Base-by-base conservation (phyloP, 371 early-diverging fungal genomes). In the Scutellospora calospora region DNA sequence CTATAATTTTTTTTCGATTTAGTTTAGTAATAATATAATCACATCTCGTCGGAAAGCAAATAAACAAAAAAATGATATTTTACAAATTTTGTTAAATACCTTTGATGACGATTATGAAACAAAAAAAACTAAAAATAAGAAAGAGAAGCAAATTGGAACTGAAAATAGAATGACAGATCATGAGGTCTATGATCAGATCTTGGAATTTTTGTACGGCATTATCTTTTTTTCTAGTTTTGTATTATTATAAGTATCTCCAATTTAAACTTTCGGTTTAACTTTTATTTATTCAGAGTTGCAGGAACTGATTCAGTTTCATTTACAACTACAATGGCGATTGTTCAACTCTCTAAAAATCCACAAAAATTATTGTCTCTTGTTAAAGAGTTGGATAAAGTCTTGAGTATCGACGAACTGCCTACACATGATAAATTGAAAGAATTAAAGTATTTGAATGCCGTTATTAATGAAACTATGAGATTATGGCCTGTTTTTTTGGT, bases 381-480 rank as follows among this genome's bases (percentile, higher is more conserved):
- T 49, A n/a, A n/a, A 14, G 78, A 78, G 11, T 31, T 78, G 1
- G 52, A 78, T 31, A 29, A 41, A 41, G 27, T 45, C 1, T 65
- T 65, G 8, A 33, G 9, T 5, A 35, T 18, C 33, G 69, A 55
- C 14, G 60, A 54, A 22, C 35, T 63, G 35, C 79, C 71, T n/a
- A 75, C 29, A 5, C 66, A 68, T 55, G 68, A 80, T 18, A 38
- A 82, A 29, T 29, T 76, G 18, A 82, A 80, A 60, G 12, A 52
- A 4, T 80, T 82, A 41, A 73, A 41, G 8, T 80, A 72, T 54
- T 38, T 82, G 49, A 65, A 76, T 20, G 74, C 76, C 18, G 80
- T 82, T 29, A 82, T 82, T 55, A 72, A 75, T 22, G 82, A 82
- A 51, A 62, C 80, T 18, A 60, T 80, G 76, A 71, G 82, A 38